Base-by-base conservation (phyloP, 129 eudicot genomes). In the Flaveria ramosissima region DNA sequence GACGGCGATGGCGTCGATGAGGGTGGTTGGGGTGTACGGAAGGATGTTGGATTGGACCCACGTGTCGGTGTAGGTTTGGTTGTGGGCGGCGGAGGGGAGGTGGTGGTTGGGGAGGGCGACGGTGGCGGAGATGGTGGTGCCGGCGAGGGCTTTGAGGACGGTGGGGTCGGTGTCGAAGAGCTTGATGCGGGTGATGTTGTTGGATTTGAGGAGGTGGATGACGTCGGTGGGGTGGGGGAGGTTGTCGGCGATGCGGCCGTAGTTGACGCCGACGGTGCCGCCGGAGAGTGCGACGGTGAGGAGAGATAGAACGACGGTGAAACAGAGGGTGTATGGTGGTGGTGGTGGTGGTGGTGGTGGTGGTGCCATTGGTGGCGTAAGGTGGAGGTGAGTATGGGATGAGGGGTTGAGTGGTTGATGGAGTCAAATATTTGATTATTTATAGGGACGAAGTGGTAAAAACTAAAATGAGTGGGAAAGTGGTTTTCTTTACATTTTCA, bases 81-180 rank as follows among this genome's bases (percentile, higher is more conserved):
- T 16, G 13, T 78, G 41, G 1, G 99, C 96, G 63, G 99, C 97
- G 46, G 93, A 61, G 53, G 89, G 64, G 73, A 94, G 92, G 12
- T 73, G 87, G 39, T 89, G 86, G 80, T 94, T 94, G 14, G 97
- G 97, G 8, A 94, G 79, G 14, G 93, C 91, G n/a, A 94, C 96
- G 17, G 84, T 82, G 68, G 89, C 83, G 78, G 88, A 46, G 51
- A 94, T 94, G 21, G 72, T 79, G 36, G 99, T 86, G 23, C 69
- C 77, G 51, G 97, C 72, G 17, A 94, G 76, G 32, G 97, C 96
- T 9, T 86, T 67, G 71, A 94, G 94, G 67, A 94, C 97, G 63
- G 86, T 27, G 7, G 96, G 68, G 53, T 94, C 97, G 67, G 99
- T 78, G 77, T 94, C 96, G 70, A 75, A 94, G 45, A 94, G 80